These are phyloP conservation scores for Geosmithia morbida DNA, from an alignment of 2,329 filamentous ascomycete species.

Conservation along the genomic window DNA sequence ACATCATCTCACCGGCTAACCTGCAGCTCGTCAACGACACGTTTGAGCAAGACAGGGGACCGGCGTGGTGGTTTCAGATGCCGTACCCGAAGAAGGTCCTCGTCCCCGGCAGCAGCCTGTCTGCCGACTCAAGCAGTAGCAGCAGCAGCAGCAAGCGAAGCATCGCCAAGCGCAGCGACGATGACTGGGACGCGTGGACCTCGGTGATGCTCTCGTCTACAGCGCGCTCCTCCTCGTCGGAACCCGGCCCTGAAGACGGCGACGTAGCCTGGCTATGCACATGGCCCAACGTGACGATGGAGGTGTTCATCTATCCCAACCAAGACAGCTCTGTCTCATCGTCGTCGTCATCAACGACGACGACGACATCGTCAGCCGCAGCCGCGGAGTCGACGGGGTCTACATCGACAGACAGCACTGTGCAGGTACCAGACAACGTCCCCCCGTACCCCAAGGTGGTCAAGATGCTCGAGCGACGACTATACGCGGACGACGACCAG, in stretches of 20 bases:
- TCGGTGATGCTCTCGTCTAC: slow-evolving; percentile 1
- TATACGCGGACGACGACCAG: slow-evolving; percentile 12
- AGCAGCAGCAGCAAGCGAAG: too few relatives aligned
- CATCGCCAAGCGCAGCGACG: slow-evolving; percentile 6
- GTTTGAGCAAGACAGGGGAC: slow-evolving; percentile 29
- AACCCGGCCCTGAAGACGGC: slow-evolving; percentile 20
- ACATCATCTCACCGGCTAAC: slow-evolving; percentile 18
- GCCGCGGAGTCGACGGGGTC: not conserved
- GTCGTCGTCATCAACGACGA: slow-evolving; percentile 5
- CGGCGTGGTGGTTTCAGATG: slow-evolving; percentile 39
- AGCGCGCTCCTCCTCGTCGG: slow-evolving; percentile 10
- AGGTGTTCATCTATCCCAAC: slow-evolving; percentile 41
- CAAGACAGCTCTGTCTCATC: slow-evolving; percentile 33
- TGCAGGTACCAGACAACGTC: slow-evolving; percentile 3
- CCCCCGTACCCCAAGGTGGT: slow-evolving; percentile 34
- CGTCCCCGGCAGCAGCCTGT: slow-evolving; percentile 25
- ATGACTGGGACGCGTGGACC: slow-evolving; percentile 6
- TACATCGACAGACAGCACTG: slow-evolving; percentile 1
- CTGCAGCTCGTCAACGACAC: slow-evolving; percentile 37
- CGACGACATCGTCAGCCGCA: slow-evolving; percentile 3
- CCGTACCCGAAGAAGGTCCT: slow-evolving; percentile 43
- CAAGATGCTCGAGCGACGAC: slow-evolving; percentile 40
- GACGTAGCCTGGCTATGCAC: slow-evolving; percentile 44
- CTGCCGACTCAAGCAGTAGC: too few relatives aligned
- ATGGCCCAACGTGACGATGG: slow-evolving; percentile 40